phyloP scores from a whole-genome alignment of 345 rosid species.

The Passiflora organensis region DNA sequence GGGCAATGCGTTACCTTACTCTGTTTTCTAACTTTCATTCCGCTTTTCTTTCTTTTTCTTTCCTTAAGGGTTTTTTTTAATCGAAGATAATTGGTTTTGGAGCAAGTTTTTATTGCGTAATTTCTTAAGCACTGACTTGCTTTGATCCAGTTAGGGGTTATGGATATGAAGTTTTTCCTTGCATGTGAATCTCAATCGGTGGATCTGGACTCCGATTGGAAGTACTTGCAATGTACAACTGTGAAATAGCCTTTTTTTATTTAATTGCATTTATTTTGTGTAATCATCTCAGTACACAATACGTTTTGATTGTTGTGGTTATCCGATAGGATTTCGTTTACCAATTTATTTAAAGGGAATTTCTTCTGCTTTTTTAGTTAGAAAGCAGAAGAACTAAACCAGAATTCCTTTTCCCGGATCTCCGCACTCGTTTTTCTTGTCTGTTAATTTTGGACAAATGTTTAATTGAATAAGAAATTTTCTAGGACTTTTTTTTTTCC shows the following conservation, averaged over 20 bases:
- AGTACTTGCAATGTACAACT: conserved; percentile 9
- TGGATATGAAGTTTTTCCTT: conserved; percentile 16
- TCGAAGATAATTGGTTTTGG: no score
- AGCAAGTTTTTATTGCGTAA: background rate
- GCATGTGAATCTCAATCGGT: conserved; percentile 27
- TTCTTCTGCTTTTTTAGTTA: no score
- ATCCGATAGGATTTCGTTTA: no score
- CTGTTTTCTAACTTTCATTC: background rate
- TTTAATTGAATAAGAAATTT: no score
- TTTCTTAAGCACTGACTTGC: conserved; percentile 7
- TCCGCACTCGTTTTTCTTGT: no score
- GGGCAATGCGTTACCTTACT: conserved; percentile 5
- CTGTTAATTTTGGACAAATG: no score
- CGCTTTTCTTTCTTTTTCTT: background rate
- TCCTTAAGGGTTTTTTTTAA: conserved; percentile 5
- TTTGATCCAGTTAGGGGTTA: background rate
- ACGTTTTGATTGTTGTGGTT: no score
- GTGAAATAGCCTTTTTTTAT: background rate
- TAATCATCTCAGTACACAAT: background rate
- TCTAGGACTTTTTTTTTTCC: no score
- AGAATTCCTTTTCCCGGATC: no score
- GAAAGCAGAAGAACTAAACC: no score
- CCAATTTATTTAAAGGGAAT: no score
- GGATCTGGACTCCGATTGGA: conserved; percentile 37
- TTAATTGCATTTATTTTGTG: background rate